phyloP scores from a whole-genome alignment of 2,329 filamentous ascomycete species.

The Ascochyta rabiei region DNA sequence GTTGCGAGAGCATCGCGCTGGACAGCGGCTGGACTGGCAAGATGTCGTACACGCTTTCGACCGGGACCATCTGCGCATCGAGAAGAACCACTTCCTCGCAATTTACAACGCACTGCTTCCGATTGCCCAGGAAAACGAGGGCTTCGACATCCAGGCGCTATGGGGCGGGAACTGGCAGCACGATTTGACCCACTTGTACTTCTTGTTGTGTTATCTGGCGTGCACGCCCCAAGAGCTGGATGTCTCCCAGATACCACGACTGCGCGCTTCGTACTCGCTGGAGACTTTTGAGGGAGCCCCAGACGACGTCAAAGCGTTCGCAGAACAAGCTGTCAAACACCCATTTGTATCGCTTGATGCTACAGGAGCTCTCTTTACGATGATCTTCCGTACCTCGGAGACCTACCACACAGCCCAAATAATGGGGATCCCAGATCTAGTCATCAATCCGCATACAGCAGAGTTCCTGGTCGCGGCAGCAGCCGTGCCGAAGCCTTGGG shows the following conservation, averaged over 20 bases:
- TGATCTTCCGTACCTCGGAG: slow-evolving; percentile 64
- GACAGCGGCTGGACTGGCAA: slow-evolving; percentile 66
- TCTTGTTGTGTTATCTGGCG: slow-evolving; percentile 84
- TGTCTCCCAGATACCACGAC: slow-evolving; percentile 79
- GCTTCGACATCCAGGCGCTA: slow-evolving; percentile 82
- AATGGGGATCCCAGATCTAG: slow-evolving; percentile 63
- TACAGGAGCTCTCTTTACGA: slow-evolving; percentile 69
- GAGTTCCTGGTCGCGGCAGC: slow-evolving; percentile 81
- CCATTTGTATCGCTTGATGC: slow-evolving; percentile 89
- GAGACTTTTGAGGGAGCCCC: slow-evolving; percentile 68
- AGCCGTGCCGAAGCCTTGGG: slow-evolving; percentile 79
- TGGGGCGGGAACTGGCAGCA: slow-evolving; percentile 92
- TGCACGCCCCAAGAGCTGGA: slow-evolving; percentile 78
- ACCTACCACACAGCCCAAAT: slow-evolving; percentile 62
- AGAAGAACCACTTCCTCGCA: slow-evolving; percentile 78
- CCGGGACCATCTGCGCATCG: slow-evolving; percentile 75
- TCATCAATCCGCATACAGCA: slow-evolving; percentile 74
- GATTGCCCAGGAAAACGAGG: slow-evolving; percentile 66
- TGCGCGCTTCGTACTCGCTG: slow-evolving; percentile 76
- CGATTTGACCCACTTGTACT: slow-evolving; percentile 88
- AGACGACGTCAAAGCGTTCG: slow-evolving; percentile 64
- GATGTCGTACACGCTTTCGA: slow-evolving; percentile 82
- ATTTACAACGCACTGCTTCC: slow-evolving; percentile 81
- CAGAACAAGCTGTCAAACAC: slow-evolving; percentile 75
- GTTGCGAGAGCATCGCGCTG: slow-evolving; percentile 60